Conservation (phyloP, 768 basidiomycete species). For the Kwoniella europaea region DNA sequence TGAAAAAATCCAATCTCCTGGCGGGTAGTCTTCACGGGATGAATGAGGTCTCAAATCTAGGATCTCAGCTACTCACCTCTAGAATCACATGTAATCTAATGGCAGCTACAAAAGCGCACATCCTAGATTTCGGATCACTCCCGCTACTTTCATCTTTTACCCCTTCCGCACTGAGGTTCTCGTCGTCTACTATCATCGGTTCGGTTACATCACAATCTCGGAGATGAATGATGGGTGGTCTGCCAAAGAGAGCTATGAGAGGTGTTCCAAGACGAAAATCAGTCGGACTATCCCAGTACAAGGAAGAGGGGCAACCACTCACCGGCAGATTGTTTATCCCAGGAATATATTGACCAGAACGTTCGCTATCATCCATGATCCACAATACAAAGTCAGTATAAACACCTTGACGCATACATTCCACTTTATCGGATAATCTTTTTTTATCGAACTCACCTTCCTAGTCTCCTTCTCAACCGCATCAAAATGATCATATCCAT, state of each 20-base stretch:
- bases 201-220: conserved; percentile 92
- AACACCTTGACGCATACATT: not conserved
- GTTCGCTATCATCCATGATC: conserved; percentile 65
- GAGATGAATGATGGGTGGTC: conserved; percentile 82
- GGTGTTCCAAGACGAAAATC: no score
- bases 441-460: conserved; percentile 61
- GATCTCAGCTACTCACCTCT: conserved; percentile 61
- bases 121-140: conserved; percentile 72
- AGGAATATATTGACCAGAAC: conserved; percentile 94
- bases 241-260: conserved; percentile 66
- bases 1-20: no score
- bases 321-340: conserved; percentile 91
- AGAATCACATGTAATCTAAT: conserved; percentile 83
- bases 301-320: conserved; percentile 58
- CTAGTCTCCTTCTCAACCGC: conserved; percentile 87
- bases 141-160: conserved; percentile 69
- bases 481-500: conserved; percentile 75
- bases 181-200: conserved; percentile 83
- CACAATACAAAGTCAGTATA: not conserved
- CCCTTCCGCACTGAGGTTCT: conserved; percentile 78
- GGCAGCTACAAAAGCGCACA: conserved; percentile 78
- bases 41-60: not conserved
- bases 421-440: not conserved
- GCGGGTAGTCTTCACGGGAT: not conserved
- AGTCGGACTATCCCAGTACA: no score